Conservation (phyloP, 176 grass and related monocot species). For the Carex parvula region DNA sequence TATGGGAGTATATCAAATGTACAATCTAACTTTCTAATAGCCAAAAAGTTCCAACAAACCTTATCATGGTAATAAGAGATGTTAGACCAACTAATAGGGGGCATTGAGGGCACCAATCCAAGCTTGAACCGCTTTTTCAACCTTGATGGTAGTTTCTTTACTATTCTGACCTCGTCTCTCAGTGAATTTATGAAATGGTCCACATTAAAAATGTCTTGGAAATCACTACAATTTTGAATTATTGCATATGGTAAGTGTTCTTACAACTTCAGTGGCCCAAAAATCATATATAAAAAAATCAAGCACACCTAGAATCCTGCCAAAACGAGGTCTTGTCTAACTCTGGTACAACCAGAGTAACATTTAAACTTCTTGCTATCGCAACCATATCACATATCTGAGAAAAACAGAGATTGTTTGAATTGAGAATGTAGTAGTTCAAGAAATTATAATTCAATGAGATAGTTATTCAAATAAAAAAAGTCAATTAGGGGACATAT, state of each 20-base stretch:
- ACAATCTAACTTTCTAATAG: background rate
- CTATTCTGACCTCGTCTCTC: slow-evolving; percentile 77
- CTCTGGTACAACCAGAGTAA: slow-evolving; percentile 79
- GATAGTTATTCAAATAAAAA: background rate
- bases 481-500: background rate
- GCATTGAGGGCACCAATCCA: slow-evolving; percentile 70
- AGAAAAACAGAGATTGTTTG: slow-evolving; percentile 22
- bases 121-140: slow-evolving; percentile 54
- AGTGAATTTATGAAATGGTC: slow-evolving; percentile 95
- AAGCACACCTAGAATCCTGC: slow-evolving; percentile 69
- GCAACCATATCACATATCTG: slow-evolving; percentile 99
- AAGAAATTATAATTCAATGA: background rate
- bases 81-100: slow-evolving; percentile 93
- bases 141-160: slow-evolving; percentile 72
- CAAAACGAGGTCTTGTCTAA: slow-evolving; percentile 96
- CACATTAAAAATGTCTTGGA: slow-evolving; percentile 95
- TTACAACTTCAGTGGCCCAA: background rate
- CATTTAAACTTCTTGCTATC: slow-evolving; percentile 91
- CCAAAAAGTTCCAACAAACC: slow-evolving; percentile 29
- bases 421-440: background rate
- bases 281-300: background rate
- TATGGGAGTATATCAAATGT: background rate
- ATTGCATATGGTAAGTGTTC: background rate
- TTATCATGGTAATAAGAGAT: slow-evolving; percentile 91
- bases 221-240: slow-evolving; percentile 44